Conservation (phyloP, 768 basidiomycete species). For the Pulveroboletus sp. region DNA sequence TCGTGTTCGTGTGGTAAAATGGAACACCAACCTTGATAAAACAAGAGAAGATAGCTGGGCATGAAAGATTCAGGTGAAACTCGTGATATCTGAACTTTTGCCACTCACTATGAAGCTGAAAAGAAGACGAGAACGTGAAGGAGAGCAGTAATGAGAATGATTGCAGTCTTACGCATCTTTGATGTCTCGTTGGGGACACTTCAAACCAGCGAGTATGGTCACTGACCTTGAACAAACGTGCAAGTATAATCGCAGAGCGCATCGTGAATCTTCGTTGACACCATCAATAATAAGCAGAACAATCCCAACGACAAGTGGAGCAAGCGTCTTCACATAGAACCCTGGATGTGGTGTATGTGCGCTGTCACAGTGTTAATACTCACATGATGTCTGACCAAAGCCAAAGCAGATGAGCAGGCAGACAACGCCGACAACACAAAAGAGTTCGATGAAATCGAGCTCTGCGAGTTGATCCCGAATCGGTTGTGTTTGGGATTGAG, state of each 20-base stretch:
- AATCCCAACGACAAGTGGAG: constrained; percentile 53
- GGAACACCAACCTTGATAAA: constrained; percentile 51
- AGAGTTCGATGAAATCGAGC: constrained; percentile 70
- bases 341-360: constrained; percentile 34
- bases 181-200: background rate
- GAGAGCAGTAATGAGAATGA: constrained; percentile 54
- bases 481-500: constrained; percentile 56
- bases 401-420: constrained; percentile 70
- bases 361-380: constrained; percentile 20
- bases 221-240: constrained; percentile 64
- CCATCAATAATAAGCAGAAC: constrained; percentile 46
- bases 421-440: constrained; percentile 59
- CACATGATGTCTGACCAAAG: constrained; percentile 62
- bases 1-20: background rate
- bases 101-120: constrained; percentile 31
- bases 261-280: constrained; percentile 59
- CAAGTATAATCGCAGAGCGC: constrained; percentile 70
- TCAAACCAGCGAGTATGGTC: background rate
- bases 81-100: background rate
- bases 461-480: constrained; percentile 52
- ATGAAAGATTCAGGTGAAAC: background rate
- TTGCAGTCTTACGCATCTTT: constrained; percentile 66
- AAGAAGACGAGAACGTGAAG: constrained; percentile 66
- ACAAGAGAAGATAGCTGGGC: constrained; percentile 62
- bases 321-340: constrained; percentile 56